Evolutionary conservation across 2,329 filamentous ascomycete genomes (phyloP), one percentile per base, ranked within the genome.

Genomic region (Hawksworthiomyces lignivorus): DNA sequence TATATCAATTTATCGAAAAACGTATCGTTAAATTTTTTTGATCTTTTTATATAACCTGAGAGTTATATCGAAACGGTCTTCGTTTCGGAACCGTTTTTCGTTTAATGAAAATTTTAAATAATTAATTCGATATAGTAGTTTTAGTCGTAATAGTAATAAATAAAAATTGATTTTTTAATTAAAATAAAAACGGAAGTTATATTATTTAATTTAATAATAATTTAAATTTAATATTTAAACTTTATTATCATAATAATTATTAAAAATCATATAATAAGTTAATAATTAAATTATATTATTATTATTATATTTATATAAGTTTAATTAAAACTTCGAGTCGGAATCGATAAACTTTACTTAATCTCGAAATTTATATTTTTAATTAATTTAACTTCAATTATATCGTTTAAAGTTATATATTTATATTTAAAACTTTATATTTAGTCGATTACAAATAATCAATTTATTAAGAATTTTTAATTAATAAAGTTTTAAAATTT

Each of bases 271-370:
- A 32, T 32, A 32, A 32, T 32, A 32, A 18, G 19, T 18, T 17
- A 6, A 32, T 32, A 32, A 7, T 7, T 32, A 32, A 6, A 18
- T 32, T 32, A 12, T n/a, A n/a, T n/a, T n/a, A n/a, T n/a, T n/a
- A n/a, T n/a, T 47, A 58, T 42, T 26, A 26, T 12, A 7, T 26
- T 26, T 26, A 26, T 26, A 7, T 26, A 26, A 26, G 24, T 47
- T 45, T 34, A 35, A 35, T 19, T 21, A 19, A 21, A n/a, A 12
- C n/a, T n/a, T n/a, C n/a, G n/a, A n/a, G n/a, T n/a, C n/a, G n/a
- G 21, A 6, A 33, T 20, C 31, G 7, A 20, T 21, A 11, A 20
- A 33, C 21, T 33, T 20, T 20, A 33, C 20, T 33, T 33, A 33
- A 20, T 20, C 7, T 20, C 18, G 6, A 5, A 21, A 4, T 21